These are phyloP conservation scores for Ensete glaucum DNA, from an alignment of 176 grass and related monocot species.

Conservation along the genomic window DNA sequence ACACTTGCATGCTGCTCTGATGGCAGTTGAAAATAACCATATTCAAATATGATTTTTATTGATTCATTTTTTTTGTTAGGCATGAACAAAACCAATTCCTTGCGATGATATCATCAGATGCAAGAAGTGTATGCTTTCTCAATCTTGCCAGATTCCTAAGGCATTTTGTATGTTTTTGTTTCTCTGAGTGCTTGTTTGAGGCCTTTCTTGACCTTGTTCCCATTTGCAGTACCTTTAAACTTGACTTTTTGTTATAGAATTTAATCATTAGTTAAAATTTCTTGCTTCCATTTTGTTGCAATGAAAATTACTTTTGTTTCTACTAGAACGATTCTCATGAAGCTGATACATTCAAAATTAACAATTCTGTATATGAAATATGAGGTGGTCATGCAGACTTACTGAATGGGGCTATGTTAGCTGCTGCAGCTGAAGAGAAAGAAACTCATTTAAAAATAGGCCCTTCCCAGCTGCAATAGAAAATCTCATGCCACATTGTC, in stretches of 20 bases:
- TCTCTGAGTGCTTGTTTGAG: too few species aligned
- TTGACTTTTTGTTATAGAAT: too few species aligned
- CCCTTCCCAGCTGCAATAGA: constrained; percentile 43
- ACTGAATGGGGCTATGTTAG: constrained; percentile 58
- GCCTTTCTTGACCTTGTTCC: background rate
- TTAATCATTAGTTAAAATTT: background rate
- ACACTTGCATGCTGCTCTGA: too few species aligned
- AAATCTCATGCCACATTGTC: background rate
- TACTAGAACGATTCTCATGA: constrained; percentile 32
- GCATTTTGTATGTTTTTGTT: too few species aligned
- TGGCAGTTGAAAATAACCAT: too few species aligned
- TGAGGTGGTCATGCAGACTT: constrained; percentile 57
- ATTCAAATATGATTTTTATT: too few species aligned
- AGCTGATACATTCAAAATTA: constrained; percentile 48
- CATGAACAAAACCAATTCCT: too few species aligned
- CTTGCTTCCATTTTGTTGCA: background rate
- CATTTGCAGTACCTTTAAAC: constrained; percentile 5
- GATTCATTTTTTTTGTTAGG: too few species aligned
- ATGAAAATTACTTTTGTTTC: background rate
- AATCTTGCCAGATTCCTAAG: too few species aligned
- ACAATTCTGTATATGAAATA: constrained; percentile 52
- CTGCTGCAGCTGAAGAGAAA: constrained; percentile 79
- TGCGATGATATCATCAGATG: too few species aligned
- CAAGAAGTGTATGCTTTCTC: too few species aligned
- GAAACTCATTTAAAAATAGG: constrained; percentile 86